Base-by-base conservation (phyloP, 1,284 basidiomycete species). In the Ceratobasidium sp. region DNA sequence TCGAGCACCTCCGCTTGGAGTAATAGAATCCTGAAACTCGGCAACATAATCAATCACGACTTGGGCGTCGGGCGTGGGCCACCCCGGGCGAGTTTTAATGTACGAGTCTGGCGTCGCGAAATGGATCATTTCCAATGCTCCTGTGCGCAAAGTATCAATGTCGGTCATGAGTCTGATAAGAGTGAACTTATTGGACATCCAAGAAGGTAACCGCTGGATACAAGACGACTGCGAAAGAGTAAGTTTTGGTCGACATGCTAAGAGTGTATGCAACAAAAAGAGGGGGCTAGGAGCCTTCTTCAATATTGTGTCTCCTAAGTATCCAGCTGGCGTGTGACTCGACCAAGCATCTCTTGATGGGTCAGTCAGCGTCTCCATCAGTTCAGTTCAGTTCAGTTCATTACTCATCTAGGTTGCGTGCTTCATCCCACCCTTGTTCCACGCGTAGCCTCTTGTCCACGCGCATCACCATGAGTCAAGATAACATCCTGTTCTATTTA, bases 21-120 rank as follows among this genome's bases (percentile, higher is more conserved):
- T 50, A 34, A 74, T 34, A 0, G 73, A 70, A 0, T 71, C 73
- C 0, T 28, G 43, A 10, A 48, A 62, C 32, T 65, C 69, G 18
- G 73, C 76, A 76, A 69, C 76, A 75, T 69, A 77, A 76, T 41
- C 76, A 74, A 45, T 78, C 41, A 12, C 52, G 21, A 74, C 57
- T 23, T 70, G 36, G 41, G 36, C 41, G 55, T 70, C 36, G 39
- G 67, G 67, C 8, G 55, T 46, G 3, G 67, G 67, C 67, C 67
- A 70, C 2, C 67, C 67, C 16, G 53, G 10, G 16, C 52, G 53
- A n/a, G 41, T 36, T 28, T 70, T 70, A 26, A 57, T 70, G n/a
- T 58, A 70, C 16, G 67, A 45, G 46, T 58, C 53, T 18, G 45
- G 21, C 34, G 52, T 23, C 6, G 67, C 67, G n/a, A 70, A 70